Evolutionary conservation across 257 asterid species (phyloP).

Genomic region (Lithospermum erythrorhizon): DNA sequence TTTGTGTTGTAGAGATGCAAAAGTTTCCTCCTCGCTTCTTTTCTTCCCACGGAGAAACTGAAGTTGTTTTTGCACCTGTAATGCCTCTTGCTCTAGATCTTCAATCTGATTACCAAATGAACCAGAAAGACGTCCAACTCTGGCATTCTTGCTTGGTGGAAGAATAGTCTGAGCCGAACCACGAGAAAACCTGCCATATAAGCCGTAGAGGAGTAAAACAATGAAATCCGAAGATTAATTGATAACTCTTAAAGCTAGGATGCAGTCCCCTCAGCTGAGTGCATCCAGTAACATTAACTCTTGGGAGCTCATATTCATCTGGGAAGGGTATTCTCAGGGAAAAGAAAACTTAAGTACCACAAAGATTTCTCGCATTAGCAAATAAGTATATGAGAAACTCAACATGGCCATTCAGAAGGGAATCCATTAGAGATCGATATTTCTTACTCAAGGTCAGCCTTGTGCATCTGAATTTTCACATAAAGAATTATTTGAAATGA

Average conservation of each 20-base stretch:
- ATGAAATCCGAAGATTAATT: not conserved
- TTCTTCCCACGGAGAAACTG: constrained; percentile 38
- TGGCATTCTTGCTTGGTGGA: constrained; percentile 53
- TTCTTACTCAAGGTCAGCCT: too few species aligned
- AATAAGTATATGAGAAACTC: too few species aligned
- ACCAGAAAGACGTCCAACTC: constrained; percentile 76
- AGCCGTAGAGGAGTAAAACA: not conserved
- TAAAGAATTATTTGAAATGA: too few species aligned
- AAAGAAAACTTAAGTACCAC: too few species aligned
- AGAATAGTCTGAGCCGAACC: constrained; percentile 76
- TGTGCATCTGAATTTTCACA: too few species aligned
- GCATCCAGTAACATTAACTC: too few species aligned
- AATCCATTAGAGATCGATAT: too few species aligned
- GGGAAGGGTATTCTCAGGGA: too few species aligned
- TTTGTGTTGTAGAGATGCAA: constrained; percentile 27
- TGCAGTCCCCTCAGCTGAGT: too few species aligned
- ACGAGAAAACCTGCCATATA: constrained; percentile 62
- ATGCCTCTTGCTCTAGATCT: constrained; percentile 46
- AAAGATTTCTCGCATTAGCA: too few species aligned
- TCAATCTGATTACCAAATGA: constrained; percentile 66
- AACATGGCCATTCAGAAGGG: too few species aligned
- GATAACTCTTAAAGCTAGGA: not conserved
- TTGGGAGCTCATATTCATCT: too few species aligned
- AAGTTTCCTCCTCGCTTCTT: constrained; percentile 53
- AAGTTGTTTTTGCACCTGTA: constrained; percentile 30